Evolutionary conservation across 257 asterid genomes (phyloP).

Genomic region (Parsonsia alboflavescens): DNA sequence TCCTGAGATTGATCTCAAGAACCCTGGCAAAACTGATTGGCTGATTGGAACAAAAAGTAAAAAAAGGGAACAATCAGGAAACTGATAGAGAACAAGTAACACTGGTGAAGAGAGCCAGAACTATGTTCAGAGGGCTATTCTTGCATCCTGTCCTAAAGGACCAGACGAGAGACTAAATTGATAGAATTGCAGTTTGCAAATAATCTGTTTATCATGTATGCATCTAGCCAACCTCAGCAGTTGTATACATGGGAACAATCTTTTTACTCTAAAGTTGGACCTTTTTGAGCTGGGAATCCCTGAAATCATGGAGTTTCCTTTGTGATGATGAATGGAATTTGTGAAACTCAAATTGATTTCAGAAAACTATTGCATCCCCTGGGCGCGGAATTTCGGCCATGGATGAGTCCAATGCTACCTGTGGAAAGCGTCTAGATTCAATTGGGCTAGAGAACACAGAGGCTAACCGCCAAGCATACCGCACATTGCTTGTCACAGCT

Average conservation of each 20-base stretch:
- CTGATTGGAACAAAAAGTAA: background rate
- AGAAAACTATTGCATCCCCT: conserved; percentile 70
- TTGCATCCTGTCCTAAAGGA: background rate
- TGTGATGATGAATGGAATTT: background rate
- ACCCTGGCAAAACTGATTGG: background rate
- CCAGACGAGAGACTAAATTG: background rate
- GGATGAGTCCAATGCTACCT: conserved; percentile 78
- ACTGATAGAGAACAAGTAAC: background rate
- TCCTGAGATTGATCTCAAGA: background rate
- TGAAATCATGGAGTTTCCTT: background rate
- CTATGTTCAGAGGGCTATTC: background rate
- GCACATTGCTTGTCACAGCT: conserved; percentile 57
- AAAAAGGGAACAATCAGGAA: background rate
- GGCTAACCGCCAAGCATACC: conserved; percentile 67
- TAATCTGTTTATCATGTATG: background rate
- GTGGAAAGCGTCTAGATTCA: conserved; percentile 68
- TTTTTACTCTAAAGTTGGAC: background rate
- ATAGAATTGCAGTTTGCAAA: background rate
- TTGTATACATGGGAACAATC: background rate
- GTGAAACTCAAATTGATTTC: background rate
- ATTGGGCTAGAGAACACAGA: conserved; percentile 70
- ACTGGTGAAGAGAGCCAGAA: background rate
- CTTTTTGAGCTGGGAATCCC: background rate
- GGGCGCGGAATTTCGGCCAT: conserved; percentile 76
- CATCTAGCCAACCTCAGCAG: background rate